Conservation (phyloP, 164 flowering plant genomes). For the Kalanchoe fedtschenkoi region DNA sequence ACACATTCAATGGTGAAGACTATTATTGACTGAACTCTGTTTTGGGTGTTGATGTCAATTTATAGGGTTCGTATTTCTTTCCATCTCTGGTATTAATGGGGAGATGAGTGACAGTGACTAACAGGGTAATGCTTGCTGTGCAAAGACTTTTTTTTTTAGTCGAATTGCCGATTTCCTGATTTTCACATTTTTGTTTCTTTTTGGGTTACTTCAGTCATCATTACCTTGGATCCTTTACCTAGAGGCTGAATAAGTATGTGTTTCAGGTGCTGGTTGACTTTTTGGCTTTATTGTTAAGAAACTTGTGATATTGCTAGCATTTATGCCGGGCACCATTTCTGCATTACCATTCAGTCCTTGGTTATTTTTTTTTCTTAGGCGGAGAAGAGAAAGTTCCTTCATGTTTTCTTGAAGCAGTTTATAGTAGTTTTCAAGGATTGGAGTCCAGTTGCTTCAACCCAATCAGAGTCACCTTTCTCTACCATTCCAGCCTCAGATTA, state of each 20-base stretch:
- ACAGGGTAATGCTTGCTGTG: no score
- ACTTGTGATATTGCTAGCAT: background rate
- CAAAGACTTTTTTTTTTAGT: no score
- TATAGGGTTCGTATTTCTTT: no score
- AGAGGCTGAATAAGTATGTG: background rate
- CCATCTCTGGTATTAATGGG: no score
- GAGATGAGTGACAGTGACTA: no score
- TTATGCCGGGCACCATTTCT: background rate
- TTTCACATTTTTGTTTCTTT: no score
- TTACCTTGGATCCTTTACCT: background rate
- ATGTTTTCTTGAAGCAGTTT: slow-evolving; percentile 76
- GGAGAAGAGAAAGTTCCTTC: slow-evolving; percentile 52
- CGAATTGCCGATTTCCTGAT: no score
- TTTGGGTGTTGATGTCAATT: no score
- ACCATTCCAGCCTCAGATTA: slow-evolving; percentile 20
- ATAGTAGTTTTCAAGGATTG: slow-evolving; percentile 55
- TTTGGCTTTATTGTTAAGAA: background rate
- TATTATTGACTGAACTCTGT: no score
- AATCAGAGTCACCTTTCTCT: slow-evolving; percentile 30
- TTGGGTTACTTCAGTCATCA: no score
- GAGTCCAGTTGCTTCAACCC: slow-evolving; percentile 47
- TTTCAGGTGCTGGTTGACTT: background rate
- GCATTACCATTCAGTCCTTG: background rate
- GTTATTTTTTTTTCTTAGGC: slow-evolving; percentile 29
- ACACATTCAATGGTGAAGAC: no score